A percentile compares a stretch with the other conserved stretches of the same genome.
phyloP scores from a whole-genome alignment of 768 basidiomycete genomes.

The Chlorophyllum brunneum region DNA sequence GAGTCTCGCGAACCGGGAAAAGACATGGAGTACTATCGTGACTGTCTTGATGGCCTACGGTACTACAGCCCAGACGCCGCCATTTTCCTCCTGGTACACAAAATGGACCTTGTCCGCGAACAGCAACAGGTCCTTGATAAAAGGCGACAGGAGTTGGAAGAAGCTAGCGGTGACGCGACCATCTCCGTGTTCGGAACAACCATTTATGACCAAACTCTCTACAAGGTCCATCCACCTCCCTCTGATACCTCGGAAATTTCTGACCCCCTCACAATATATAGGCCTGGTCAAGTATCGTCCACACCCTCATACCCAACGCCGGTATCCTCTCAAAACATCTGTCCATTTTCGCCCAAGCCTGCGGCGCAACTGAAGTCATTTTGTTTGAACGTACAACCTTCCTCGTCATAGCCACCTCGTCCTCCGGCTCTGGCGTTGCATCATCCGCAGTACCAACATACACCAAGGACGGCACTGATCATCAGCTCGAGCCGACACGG shows the following conservation, averaged over 20 bases:
- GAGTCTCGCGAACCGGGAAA: conserved; percentile 80
- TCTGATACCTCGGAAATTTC: not conserved
- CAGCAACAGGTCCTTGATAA: conserved; percentile 59
- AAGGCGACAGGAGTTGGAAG: conserved; percentile 70
- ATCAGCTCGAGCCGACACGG: conserved; percentile 60
- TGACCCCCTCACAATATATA: conserved; percentile 26
- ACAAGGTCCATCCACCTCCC: conserved; percentile 57
- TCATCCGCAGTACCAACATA: conserved; percentile 22
- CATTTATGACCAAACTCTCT: conserved; percentile 96
- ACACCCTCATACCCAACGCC: conserved; percentile 94
- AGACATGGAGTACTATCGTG: conserved; percentile 89
- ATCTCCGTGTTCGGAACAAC: conserved; percentile 88
- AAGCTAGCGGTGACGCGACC: conserved; percentile 54
- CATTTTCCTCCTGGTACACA: conserved; percentile 91
- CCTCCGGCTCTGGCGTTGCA: conserved; percentile 34
- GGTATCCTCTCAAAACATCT: conserved; percentile 86
- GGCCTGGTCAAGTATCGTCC: conserved; percentile 99
- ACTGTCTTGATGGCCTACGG: conserved; percentile 81
- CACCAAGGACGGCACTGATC: conserved; percentile 25
- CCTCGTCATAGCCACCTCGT: conserved; percentile 90
- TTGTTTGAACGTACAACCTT: conserved; percentile 98
- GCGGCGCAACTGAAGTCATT: conserved; percentile 90
- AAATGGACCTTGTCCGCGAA: conserved; percentile 90
- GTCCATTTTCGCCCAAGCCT: conserved; percentile 79
- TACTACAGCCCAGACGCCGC: conserved; percentile 78